phyloP scores from a whole-genome alignment of 352 stramenopile genomes.

The Globisporangium polare region DNA sequence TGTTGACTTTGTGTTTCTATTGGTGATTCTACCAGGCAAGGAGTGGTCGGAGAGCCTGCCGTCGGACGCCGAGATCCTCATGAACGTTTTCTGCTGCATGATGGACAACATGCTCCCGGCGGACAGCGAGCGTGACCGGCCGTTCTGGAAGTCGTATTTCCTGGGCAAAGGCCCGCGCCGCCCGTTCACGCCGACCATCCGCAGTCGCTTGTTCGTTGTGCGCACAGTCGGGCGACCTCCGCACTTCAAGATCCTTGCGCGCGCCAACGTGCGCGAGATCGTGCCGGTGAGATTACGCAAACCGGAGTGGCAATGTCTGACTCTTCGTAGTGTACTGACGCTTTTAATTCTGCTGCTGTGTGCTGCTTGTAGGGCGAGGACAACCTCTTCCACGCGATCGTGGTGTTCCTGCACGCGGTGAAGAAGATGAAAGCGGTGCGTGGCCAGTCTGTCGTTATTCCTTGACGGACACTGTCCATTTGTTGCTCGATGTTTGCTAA shows the following conservation, averaged over 20 bases:
- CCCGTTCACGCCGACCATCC: slow-evolving; percentile 67
- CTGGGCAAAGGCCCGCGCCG: slow-evolving; percentile 63
- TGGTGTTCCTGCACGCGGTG: slow-evolving; percentile 80
- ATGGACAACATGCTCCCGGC: slow-evolving; percentile 84
- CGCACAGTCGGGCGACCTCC: slow-evolving; percentile 69
- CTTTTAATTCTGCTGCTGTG: background rate
- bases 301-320: too few species aligned
- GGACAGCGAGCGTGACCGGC: slow-evolving; percentile 69
- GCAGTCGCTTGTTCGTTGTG: slow-evolving; percentile 72
- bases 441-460: slow-evolving; percentile 1
- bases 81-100: slow-evolving; percentile 88
- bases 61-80: slow-evolving; percentile 79
- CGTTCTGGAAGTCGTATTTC: slow-evolving; percentile 84
- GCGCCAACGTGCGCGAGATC: slow-evolving; percentile 74
- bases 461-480: background rate
- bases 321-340: background rate
- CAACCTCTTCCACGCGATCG: slow-evolving; percentile 80
- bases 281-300: too few species aligned
- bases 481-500: background rate
- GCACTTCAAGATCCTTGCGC: slow-evolving; percentile 82
- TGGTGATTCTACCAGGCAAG: slow-evolving; percentile 34
- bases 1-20: background rate
- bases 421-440: slow-evolving; percentile 84
- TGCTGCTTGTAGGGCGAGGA: slow-evolving; percentile 59
- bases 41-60: slow-evolving; percentile 76